Conservation (phyloP, 2,329 filamentous ascomycete species). For the Ceratocystis eucalypticola region DNA sequence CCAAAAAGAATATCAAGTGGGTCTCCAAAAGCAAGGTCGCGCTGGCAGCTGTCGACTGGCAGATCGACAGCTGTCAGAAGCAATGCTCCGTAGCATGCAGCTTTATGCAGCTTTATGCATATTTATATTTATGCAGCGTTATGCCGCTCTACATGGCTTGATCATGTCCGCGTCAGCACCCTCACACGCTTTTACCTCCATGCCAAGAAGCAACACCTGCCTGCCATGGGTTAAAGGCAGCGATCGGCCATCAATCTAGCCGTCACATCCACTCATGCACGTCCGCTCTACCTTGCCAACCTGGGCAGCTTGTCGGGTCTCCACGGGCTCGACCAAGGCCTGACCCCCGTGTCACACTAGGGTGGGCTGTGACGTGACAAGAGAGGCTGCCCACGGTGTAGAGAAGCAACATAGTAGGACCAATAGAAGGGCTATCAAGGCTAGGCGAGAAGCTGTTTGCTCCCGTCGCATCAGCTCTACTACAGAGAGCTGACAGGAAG, state of each 20-base stretch:
- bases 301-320: not conserved
- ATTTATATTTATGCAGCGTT: too few relatives aligned
- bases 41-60: not conserved
- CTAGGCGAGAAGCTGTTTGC: too few relatives aligned
- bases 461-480: too few relatives aligned
- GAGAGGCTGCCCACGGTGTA: too few relatives aligned
- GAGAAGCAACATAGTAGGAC: too few relatives aligned
- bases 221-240: not conserved
- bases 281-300: not conserved
- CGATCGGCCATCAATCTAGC: not conserved
- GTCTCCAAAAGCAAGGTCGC: not conserved
- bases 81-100: not conserved
- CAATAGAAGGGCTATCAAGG: too few relatives aligned
- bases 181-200: too few relatives aligned
- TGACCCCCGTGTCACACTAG: not conserved
- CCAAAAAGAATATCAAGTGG: not conserved
- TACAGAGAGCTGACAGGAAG: too few relatives aligned
- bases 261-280: not conserved
- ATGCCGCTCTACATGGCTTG: too few relatives aligned
- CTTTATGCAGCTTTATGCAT: not conserved
- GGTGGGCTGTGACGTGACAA: too few relatives aligned
- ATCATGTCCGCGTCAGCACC: too few relatives aligned
- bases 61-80: not conserved
- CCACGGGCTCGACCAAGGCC: not conserved
- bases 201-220: not conserved